Evolutionary conservation across 2,329 filamentous ascomycete genomes (phyloP), one percentile per base, ranked within the genome.

Genomic region (Neonectria coccinea): DNA sequence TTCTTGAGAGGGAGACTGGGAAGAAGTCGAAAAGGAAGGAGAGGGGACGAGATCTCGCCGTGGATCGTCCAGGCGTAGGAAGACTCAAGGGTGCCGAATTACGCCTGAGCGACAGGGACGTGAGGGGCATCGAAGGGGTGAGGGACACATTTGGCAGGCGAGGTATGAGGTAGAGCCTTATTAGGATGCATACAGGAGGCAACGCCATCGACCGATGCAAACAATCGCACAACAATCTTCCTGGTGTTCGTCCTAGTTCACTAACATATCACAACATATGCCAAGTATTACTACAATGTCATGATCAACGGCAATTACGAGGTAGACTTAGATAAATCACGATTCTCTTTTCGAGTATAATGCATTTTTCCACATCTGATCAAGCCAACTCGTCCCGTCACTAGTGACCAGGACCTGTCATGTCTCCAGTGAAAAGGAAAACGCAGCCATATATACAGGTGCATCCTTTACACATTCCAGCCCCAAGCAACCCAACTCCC

Each of bases 51-150:
- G 86, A 79, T 83, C 88, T 67, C 81, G 88, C 77, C 82, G 88
- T 97, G 41, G 93, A 92, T 67, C 89, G 88, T 31, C 93, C 95
- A 1, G 89, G 87, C 2, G 88, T 98, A 12, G 96, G 96, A 0
- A 92, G 85, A 76, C 91, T 97, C 76, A 88, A 84, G 67, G 91
- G 92, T 3, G 94, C 94, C 0, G 92, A 92, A 75, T 79, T 98
- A 81, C 91, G 85, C 67, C 79, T 98, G 72, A 97, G 90, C 74
- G 89, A 91, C 75, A 86, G 86, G 72, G 95, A 98, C 79, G 86
- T 97, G 8, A 84, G 81, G 70, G 86, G 86, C 59, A 93, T 96
- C 67, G 87, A 91, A 72, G 88, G 89, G 0, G 79, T 79, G 51
- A 80, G 78, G 48, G 80, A 79, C 70, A 76, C 75, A 67, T 81